Evolutionary conservation across 768 basidiomycete species (phyloP).

Genomic region (Serendipita sp.): DNA sequence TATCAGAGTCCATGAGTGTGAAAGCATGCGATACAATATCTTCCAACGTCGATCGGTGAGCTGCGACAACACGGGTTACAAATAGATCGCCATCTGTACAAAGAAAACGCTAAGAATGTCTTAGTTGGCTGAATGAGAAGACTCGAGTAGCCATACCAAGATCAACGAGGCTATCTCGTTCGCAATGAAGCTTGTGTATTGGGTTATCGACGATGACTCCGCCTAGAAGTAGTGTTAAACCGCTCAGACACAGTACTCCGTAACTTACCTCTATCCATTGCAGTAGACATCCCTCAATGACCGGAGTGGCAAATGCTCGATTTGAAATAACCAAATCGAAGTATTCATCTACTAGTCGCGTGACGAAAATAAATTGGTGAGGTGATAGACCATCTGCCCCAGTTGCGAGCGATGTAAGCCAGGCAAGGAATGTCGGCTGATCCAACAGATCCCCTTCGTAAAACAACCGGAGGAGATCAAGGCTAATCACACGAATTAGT

Average conservation of each 20-base stretch:
- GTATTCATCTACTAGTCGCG: background rate
- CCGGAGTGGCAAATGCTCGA: background rate
- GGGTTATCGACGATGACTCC: background rate
- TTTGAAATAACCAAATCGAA: background rate
- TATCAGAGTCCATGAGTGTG: background rate
- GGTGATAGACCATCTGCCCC: background rate
- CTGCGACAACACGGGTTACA: background rate
- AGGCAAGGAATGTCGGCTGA: constrained; percentile 1
- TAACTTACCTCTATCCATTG: background rate
- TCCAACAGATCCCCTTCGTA: background rate
- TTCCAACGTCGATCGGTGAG: background rate
- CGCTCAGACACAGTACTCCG: too few species aligned
- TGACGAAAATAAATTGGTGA: constrained; percentile 1
- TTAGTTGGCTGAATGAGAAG: too few species aligned
- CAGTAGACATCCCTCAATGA: background rate
- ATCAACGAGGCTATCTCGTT: background rate
- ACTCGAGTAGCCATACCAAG: background rate
- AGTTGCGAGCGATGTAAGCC: background rate
- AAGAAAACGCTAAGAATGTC: background rate
- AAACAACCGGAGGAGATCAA: background rate
- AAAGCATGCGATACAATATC: background rate
- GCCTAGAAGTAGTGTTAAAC: too few species aligned
- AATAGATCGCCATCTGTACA: background rate
- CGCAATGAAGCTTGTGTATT: background rate
- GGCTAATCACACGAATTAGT: too few species aligned